Conservation (phyloP, 2,329 filamentous ascomycete genomes). For the Calonectria ilicicola region DNA sequence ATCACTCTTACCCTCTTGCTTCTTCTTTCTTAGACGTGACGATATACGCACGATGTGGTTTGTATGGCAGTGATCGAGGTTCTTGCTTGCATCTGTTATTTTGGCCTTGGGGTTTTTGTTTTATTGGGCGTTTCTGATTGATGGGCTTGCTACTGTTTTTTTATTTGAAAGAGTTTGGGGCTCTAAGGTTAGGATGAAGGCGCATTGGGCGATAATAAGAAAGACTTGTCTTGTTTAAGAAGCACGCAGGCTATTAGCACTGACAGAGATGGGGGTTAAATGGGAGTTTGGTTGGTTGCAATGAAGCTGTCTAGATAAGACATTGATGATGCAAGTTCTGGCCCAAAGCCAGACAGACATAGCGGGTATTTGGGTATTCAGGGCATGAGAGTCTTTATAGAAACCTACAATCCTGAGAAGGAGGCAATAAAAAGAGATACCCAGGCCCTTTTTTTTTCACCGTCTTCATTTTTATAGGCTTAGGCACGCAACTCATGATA, state of each 20-base stretch:
- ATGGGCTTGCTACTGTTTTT: neutral
- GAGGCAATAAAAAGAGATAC: neutral
- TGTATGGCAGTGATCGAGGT: neutral
- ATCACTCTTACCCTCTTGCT: neutral
- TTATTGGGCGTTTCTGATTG: neutral
- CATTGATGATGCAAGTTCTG: neutral
- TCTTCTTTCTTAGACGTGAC: constrained; percentile 13
- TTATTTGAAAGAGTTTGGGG: neutral
- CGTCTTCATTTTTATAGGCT: neutral
- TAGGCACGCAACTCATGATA: neutral
- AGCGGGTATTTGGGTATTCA: neutral
- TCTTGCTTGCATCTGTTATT: neutral
- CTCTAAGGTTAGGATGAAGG: neutral
- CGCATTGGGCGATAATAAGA: neutral
- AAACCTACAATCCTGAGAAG: neutral
- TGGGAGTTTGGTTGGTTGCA: too few species aligned
- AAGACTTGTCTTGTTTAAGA: neutral
- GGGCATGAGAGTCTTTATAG: neutral
- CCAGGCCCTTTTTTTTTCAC: neutral
- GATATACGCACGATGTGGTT: constrained; percentile 7
- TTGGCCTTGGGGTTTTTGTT: neutral
- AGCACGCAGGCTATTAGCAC: neutral
- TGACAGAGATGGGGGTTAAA: neutral
- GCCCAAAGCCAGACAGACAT: neutral
- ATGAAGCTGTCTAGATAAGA: neutral